These are phyloP conservation scores for Calonectria pseudoreteaudii DNA, from an alignment of 2,329 filamentous ascomycete genomes.

Conservation along the genomic window DNA sequence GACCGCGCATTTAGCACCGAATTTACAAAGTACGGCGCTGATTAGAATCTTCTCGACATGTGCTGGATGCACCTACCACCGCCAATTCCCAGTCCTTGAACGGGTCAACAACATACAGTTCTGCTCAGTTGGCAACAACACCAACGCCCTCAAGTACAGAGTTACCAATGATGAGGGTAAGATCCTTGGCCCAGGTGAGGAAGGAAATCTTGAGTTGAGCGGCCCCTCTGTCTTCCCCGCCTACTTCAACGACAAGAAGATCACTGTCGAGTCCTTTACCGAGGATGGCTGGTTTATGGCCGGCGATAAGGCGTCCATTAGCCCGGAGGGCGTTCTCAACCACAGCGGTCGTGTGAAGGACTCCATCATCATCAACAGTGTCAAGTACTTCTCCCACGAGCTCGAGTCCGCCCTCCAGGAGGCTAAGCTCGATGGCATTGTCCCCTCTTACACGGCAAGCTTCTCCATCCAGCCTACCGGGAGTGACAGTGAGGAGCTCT, in stretches of 20 bases:
- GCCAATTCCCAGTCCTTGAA: neutral
- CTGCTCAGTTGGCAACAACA: neutral
- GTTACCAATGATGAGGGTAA: neutral
- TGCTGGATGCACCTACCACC: neutral
- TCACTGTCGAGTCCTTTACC: neutral
- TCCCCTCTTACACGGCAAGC: neutral
- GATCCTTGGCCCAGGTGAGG: neutral
- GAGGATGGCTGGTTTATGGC: neutral
- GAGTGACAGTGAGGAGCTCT: neutral
- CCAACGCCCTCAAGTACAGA: neutral
- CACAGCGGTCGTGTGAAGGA: neutral
- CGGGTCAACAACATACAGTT: neutral
- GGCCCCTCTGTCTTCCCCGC: neutral
- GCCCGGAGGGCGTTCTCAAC: neutral
- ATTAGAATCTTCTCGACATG: neutral
- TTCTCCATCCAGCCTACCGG: neutral
- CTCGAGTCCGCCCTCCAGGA: neutral
- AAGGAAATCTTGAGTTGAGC: neutral
- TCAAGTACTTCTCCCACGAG: neutral
- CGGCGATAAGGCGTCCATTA: neutral
- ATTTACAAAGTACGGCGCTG: neutral
- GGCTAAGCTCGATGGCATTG: neutral
- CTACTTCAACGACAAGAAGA: neutral
- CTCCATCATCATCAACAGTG: neutral
- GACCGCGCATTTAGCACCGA: neutral